Conservation (phyloP, 1,284 basidiomycete genomes). For the Exsudoporus floridanus region DNA sequence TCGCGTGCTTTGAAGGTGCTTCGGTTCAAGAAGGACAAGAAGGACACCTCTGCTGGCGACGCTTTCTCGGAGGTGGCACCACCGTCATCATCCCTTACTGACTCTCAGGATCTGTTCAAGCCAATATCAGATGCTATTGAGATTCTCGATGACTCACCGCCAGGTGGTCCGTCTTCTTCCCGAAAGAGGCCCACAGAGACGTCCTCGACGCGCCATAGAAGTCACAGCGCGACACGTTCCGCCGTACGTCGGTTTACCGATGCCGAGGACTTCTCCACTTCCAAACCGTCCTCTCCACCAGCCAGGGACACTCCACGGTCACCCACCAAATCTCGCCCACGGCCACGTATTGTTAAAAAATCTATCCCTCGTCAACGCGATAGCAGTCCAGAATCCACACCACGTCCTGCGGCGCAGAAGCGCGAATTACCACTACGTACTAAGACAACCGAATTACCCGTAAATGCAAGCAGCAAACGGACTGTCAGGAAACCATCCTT, state of each 20-base stretch:
- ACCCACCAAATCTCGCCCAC: slow-evolving; percentile 12
- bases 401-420: slow-evolving; percentile 8
- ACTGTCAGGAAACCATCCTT: slow-evolving; percentile 4
- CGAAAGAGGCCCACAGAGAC: neutral
- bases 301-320: neutral
- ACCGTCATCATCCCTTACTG: slow-evolving; percentile 25
- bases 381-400: slow-evolving; percentile 21
- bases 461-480: neutral
- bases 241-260: neutral
- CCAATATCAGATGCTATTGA: slow-evolving; percentile 23
- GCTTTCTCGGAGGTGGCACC: slow-evolving; percentile 11
- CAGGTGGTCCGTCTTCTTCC: neutral
- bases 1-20: slow-evolving; percentile 15
- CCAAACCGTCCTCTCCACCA: neutral
- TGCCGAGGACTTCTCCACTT: neutral
- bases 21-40: slow-evolving; percentile 41
- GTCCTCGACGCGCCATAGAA: slow-evolving; percentile 1
- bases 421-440: slow-evolving; percentile 1
- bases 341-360: slow-evolving; percentile 6
- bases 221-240: neutral
- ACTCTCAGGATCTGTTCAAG: slow-evolving; percentile 26
- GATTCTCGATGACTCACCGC: neutral
- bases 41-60: neutral
- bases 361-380: neutral
- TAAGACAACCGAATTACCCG: slow-evolving; percentile 9